Evolutionary conservation across 495 filamentous ascomycete genomes (phyloP).

Genomic region (Penicillium nucicola): DNA sequence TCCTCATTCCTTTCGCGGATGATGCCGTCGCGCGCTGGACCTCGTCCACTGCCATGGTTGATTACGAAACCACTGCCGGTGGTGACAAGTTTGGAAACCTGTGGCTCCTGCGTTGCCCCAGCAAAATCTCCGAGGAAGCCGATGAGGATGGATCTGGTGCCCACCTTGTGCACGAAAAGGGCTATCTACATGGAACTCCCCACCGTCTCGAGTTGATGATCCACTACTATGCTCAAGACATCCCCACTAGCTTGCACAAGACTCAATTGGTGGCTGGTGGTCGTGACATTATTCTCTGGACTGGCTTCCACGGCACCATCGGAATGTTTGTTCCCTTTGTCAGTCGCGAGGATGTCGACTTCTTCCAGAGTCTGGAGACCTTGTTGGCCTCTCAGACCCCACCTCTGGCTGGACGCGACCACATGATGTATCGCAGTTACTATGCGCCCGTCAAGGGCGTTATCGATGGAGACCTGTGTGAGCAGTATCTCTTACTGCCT

Average conservation of each 20-base stretch:
- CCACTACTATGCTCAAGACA: constrained; percentile 88
- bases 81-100: constrained; percentile 98
- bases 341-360: constrained; percentile 89
- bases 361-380: constrained; percentile 91
- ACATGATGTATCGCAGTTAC: constrained; percentile 91
- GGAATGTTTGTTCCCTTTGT: constrained; percentile 89
- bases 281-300: constrained; percentile 88
- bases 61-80: constrained; percentile 93
- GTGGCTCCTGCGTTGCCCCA: constrained; percentile 85
- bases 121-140: constrained; percentile 79
- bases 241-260: constrained; percentile 87
- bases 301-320: constrained; percentile 88
- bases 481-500: constrained; percentile 77
- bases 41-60: constrained; percentile 84
- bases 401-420: constrained; percentile 85
- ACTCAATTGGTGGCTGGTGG: constrained; percentile 88
- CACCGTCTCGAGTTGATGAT: constrained; percentile 79
- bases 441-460: constrained; percentile 97
- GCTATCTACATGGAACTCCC: constrained; percentile 84
- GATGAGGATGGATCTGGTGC: constrained; percentile 92
- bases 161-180: constrained; percentile 81
- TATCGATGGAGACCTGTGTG: constrained; percentile 97
- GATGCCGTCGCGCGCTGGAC: constrained; percentile 88
- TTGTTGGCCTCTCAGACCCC: constrained; percentile 81
- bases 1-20: constrained; percentile 86